These are phyloP conservation scores for Ichthyophthirius multifiliis DNA, from an alignment of 169 alveolate species.

Conservation along the genomic window DNA sequence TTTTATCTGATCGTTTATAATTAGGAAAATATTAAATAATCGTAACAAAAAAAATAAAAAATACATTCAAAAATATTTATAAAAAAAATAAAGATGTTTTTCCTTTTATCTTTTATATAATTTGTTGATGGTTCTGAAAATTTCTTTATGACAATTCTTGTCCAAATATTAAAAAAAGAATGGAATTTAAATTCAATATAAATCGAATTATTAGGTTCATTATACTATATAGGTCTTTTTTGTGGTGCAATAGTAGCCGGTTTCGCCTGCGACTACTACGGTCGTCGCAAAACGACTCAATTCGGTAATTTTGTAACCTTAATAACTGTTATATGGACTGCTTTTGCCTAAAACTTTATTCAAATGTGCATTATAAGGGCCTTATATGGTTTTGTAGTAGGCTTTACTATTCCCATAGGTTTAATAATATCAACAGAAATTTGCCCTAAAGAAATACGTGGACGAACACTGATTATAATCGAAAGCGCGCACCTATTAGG, in stretches of 20 bases:
- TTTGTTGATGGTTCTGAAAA: background rate
- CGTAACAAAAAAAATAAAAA: too few species aligned
- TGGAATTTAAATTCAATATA: background rate
- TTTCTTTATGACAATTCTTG: background rate
- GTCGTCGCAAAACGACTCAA: background rate
- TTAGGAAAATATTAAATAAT: slow-evolving; percentile 19
- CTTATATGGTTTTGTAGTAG: slow-evolving; percentile 3
- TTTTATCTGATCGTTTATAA: background rate
- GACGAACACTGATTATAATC: slow-evolving; percentile 3
- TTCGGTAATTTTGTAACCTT: slow-evolving; percentile 14
- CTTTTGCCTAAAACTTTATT: slow-evolving; percentile 7
- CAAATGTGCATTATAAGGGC: background rate
- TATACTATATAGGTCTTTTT: slow-evolving; percentile 18
- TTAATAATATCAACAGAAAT: slow-evolving; percentile 21
- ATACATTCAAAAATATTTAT: too few species aligned
- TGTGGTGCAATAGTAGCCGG: slow-evolving; percentile 24
- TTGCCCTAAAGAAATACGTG: slow-evolving; percentile 17
- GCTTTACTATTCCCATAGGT: slow-evolving; percentile 22
- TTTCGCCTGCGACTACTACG: slow-evolving; percentile 9
- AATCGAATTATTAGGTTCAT: slow-evolving; percentile 8
- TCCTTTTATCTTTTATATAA: background rate
- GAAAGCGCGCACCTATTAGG: slow-evolving; percentile 20
- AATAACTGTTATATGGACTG: slow-evolving; percentile 9
- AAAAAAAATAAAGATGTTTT: background rate
- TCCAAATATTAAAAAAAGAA: background rate